A percentile compares a stretch with the other conserved stretches of the same genome.
Conservation (phyloP, 495 filamentous ascomycete species). For the Penicillium canescens region DNA sequence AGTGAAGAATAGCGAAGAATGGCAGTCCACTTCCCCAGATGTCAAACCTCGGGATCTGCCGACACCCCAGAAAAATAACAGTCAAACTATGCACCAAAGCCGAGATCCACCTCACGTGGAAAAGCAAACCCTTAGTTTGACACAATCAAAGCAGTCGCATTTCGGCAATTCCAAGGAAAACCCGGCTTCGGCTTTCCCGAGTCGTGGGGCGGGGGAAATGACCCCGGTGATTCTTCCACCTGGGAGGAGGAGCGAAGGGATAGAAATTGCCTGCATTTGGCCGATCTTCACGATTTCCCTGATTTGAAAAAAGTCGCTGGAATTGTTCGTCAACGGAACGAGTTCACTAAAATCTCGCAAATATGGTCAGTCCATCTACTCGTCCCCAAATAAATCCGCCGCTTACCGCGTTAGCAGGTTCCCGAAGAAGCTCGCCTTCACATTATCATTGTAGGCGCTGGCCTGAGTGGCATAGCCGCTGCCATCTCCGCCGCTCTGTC, state of each 20-base stretch:
- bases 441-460: conserved; percentile 39
- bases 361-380: not conserved
- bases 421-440: conserved; percentile 25
- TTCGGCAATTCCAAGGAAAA: not conserved
- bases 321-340: too few relatives aligned
- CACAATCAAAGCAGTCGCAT: too few relatives aligned
- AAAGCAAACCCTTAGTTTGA: too few relatives aligned
- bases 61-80: too few relatives aligned
- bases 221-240: conserved; percentile 3
- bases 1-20: too few relatives aligned
- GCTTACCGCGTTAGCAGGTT: conserved; percentile 9
- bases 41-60: too few relatives aligned
- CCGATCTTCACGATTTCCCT: not conserved
- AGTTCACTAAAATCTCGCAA: too few relatives aligned
- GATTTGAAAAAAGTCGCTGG: not conserved
- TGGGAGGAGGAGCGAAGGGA: not conserved
- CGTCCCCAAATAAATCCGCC: too few relatives aligned
- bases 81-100: too few relatives aligned
- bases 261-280: not conserved
- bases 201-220: conserved; percentile 2
- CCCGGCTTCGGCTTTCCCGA: conserved; percentile 15
- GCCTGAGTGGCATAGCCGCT: conserved; percentile 63
- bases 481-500: conserved; percentile 60
- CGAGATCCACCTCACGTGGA: too few relatives aligned
- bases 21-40: too few relatives aligned